Evolutionary conservation across 257 asterid genomes (phyloP).

Genomic region (Gentiana macrophylla): DNA sequence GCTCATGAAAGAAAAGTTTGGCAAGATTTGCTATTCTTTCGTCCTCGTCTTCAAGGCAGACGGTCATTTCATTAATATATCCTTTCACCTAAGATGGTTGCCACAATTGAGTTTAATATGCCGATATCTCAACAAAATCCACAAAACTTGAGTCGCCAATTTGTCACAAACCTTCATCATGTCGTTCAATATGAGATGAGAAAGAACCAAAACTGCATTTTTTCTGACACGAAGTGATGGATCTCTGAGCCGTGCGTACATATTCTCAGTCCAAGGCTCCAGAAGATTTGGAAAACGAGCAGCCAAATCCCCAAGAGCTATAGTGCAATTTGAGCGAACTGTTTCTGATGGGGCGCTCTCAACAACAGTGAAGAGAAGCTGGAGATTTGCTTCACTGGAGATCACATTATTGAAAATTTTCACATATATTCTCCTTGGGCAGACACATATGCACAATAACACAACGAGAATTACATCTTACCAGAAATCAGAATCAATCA

Average conservation of each 20-base stretch:
- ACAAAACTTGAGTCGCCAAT: conserved; percentile 8
- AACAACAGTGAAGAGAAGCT: conserved; percentile 95
- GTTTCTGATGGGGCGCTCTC: conserved; percentile 85
- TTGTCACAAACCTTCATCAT: conserved; percentile 84
- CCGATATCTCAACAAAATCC: conserved; percentile 8
- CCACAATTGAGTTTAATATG: conserved; percentile 10
- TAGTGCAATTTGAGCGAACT: conserved; percentile 93
- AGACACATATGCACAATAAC: conserved; percentile 2
- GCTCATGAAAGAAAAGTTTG: conserved; percentile 80
- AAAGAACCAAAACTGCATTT: conserved; percentile 91
- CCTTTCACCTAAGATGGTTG: conserved; percentile 69
- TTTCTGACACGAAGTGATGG: conserved; percentile 70
- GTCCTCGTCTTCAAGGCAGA: conserved; percentile 80
- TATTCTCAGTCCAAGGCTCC: conserved; percentile 99
- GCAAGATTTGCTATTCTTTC: conserved; percentile 82
- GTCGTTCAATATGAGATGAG: conserved; percentile 92
- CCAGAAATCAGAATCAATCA: conserved; percentile 90
- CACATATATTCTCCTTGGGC: conserved; percentile 3
- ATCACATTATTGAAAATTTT: conserved; percentile 11
- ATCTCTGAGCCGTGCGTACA: conserved; percentile 89
- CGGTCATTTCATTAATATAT: conserved; percentile 85
- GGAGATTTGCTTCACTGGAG: conserved; percentile 79
- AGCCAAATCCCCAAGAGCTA: conserved; percentile 95
- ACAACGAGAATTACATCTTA: conserved; percentile 18
- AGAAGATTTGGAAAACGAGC: conserved; percentile 91